Conservation (phyloP, 1,284 basidiomycete genomes). For the Thelephora terrestris region DNA sequence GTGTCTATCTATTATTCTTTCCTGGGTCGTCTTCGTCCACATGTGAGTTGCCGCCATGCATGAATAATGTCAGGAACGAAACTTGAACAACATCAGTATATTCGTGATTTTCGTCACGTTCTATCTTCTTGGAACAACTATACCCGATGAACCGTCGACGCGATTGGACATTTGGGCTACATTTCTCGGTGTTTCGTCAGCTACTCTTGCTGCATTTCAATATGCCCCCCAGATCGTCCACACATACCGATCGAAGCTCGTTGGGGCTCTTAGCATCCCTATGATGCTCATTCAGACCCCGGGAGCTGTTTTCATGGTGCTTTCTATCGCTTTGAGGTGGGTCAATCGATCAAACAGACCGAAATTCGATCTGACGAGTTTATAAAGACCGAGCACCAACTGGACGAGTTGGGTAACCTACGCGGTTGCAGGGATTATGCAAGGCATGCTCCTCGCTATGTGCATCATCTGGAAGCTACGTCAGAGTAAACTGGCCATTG, state of each 20-base stretch:
- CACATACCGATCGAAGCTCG: slow-evolving; percentile 72
- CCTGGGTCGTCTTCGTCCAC: slow-evolving; percentile 65
- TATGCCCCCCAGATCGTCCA: slow-evolving; percentile 82
- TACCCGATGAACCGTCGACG: slow-evolving; percentile 26
- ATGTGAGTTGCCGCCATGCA: slow-evolving; percentile 44
- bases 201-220: slow-evolving; percentile 71
- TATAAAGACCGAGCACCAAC: slow-evolving; percentile 62
- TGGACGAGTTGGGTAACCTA: slow-evolving; percentile 89
- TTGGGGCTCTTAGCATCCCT: slow-evolving; percentile 85
- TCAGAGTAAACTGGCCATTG: slow-evolving; percentile 70
- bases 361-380: not conserved
- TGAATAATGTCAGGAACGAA: slow-evolving; percentile 9
- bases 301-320: slow-evolving; percentile 81
- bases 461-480: slow-evolving; percentile 74
- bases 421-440: slow-evolving; percentile 80
- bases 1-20: slow-evolving; percentile 64
- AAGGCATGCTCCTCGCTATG: slow-evolving; percentile 72
- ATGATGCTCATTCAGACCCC: slow-evolving; percentile 96
- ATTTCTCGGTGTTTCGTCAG: slow-evolving; percentile 80
- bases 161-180: slow-evolving; percentile 65
- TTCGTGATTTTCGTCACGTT: slow-evolving; percentile 45
- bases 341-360: slow-evolving; percentile 16
- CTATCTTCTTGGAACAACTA: slow-evolving; percentile 39
- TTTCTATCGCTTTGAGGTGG: slow-evolving; percentile 70
- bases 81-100: slow-evolving; percentile 27